These are phyloP conservation scores for Parastagonospora nodorum DNA, from an alignment of 2,329 filamentous ascomycete genomes.

Conservation along the genomic window DNA sequence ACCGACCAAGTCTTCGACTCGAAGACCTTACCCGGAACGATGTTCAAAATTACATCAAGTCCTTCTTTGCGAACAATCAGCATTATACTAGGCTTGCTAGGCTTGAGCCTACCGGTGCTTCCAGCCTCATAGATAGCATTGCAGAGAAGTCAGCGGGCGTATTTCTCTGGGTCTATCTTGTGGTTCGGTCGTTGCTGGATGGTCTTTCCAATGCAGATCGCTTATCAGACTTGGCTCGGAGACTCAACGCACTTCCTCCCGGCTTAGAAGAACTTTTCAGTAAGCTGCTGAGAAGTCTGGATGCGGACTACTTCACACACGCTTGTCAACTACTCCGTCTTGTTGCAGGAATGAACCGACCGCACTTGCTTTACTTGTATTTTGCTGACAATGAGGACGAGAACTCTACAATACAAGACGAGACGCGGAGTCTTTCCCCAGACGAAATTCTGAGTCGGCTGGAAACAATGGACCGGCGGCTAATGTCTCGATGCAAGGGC, in stretches of 20 bases:
- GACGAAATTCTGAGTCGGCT: background rate
- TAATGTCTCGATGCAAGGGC: conserved; percentile 14
- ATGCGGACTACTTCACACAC: conserved; percentile 6
- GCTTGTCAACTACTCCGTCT: conserved; percentile 16
- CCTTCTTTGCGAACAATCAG: background rate
- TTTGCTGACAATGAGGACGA: conserved; percentile 2
- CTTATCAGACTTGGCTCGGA: conserved; percentile 6
- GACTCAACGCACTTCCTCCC: conserved; percentile 11
- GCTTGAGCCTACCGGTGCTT: conserved; percentile 20
- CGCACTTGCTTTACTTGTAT: conserved; percentile 2
- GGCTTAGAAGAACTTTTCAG: conserved; percentile 19
- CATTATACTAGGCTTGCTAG: conserved; percentile 17
- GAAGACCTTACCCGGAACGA: conserved; percentile 28
- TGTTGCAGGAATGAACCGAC: background rate
- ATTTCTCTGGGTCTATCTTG: conserved; percentile 26
- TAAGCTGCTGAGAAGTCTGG: conserved; percentile 11
- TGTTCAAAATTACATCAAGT: conserved; percentile 12
- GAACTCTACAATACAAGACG: background rate
- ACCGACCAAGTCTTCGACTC: conserved; percentile 23
- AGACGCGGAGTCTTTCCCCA: background rate
- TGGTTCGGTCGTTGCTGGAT: conserved; percentile 13
- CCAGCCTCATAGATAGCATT: conserved; percentile 10
- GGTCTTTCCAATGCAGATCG: conserved; percentile 12
- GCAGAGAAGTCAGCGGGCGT: conserved; percentile 16
- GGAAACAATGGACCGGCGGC: conserved; percentile 2